phyloP scores from a whole-genome alignment of 768 basidiomycete genomes.

The Suillus plorans region DNA sequence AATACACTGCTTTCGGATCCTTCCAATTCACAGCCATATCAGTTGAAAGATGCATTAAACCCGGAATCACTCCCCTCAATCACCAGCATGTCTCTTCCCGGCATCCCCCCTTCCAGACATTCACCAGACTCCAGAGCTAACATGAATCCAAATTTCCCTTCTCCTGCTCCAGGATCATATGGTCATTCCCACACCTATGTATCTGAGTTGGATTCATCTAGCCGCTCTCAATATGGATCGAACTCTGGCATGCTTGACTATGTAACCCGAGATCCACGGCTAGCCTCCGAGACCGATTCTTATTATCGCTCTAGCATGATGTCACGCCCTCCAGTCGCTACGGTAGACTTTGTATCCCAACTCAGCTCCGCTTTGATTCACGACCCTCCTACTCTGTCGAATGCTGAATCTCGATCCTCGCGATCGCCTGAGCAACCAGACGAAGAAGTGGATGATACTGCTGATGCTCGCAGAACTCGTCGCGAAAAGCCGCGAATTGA shows the following conservation, averaged over 20 bases:
- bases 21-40: slow-evolving; percentile 5
- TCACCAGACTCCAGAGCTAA: slow-evolving; percentile 7
- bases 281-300: slow-evolving; percentile 6
- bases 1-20: slow-evolving; percentile 3
- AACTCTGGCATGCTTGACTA: not conserved
- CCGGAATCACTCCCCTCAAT: slow-evolving; percentile 14
- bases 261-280: slow-evolving; percentile 9
- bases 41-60: not conserved
- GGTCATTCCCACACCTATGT: slow-evolving; percentile 9
- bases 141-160: slow-evolving; percentile 4
- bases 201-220: slow-evolving; percentile 6
- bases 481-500: slow-evolving; percentile 61
- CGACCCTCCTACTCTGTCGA: slow-evolving; percentile 4
- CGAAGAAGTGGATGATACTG: slow-evolving; percentile 1
- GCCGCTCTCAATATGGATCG: slow-evolving; percentile 9
- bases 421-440: slow-evolving; percentile 5
- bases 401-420: slow-evolving; percentile 8
- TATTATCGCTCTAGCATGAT: not conserved
- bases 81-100: slow-evolving; percentile 22
- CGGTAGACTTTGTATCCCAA: slow-evolving; percentile 10
- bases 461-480: slow-evolving; percentile 37
- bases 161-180: slow-evolving; percentile 8
- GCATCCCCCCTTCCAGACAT: slow-evolving; percentile 6
- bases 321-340: not conserved
- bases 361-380: slow-evolving; percentile 11